Evolutionary conservation across 164 flowering plant genomes (phyloP).

Genomic region (Brasenia schreberi): DNA sequence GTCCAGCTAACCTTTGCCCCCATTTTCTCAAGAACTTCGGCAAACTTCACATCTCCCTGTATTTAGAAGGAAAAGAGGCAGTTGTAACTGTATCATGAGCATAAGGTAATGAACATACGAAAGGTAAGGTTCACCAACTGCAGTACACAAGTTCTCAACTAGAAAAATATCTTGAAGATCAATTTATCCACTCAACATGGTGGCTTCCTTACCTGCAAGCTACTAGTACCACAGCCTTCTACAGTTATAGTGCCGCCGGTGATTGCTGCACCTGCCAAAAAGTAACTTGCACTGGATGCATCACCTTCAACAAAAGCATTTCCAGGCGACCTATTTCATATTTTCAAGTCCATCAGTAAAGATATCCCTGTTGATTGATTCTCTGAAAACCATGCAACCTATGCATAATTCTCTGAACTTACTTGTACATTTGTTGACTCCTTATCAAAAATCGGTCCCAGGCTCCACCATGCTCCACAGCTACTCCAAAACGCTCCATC

Average conservation of each 20-base stretch:
- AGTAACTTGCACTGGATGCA: constrained; percentile 99
- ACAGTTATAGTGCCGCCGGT: constrained; percentile 98
- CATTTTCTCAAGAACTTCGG: constrained; percentile 96
- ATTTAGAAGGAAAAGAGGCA: constrained; percentile 4
- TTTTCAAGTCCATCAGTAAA: not conserved
- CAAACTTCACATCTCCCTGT: constrained; percentile 98
- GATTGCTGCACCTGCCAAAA: constrained; percentile 95
- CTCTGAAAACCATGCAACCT: not conserved
- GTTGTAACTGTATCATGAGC: too few species aligned
- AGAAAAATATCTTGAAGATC: too few species aligned
- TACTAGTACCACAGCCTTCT: constrained; percentile 97
- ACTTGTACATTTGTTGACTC: constrained; percentile 98
- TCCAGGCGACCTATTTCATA: constrained; percentile 66
- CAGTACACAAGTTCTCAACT: too few species aligned
- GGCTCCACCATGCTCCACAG: constrained; percentile 54
- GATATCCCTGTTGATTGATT: not conserved
- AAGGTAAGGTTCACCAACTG: too few species aligned
- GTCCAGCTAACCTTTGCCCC: constrained; percentile 95
- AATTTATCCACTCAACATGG: too few species aligned
- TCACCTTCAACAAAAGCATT: constrained; percentile 96
- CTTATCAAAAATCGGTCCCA: constrained; percentile 76
- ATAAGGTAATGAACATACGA: too few species aligned
- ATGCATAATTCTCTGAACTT: constrained; percentile 12
- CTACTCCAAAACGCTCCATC: constrained; percentile 48
- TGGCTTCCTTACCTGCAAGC: constrained; percentile 65